These are phyloP conservation scores for Rubia peregrina DNA, from an alignment of 305 asterid genomes.

Conservation along the genomic window DNA sequence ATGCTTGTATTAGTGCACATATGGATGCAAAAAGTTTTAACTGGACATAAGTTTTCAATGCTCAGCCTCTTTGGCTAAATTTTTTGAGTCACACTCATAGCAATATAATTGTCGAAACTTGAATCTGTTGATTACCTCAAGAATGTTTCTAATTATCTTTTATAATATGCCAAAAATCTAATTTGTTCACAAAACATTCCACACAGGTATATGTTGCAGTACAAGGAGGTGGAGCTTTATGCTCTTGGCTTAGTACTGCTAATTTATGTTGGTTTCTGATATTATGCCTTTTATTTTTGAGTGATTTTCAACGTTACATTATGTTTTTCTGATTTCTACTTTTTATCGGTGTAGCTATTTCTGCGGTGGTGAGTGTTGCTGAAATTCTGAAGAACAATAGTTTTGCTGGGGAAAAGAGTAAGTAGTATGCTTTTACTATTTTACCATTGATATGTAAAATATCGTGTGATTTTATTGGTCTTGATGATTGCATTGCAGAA, in stretches of 20 bases:
- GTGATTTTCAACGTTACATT: neutral
- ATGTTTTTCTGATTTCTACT: neutral
- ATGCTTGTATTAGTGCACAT: slow-evolving; percentile 13
- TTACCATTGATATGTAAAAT: neutral
- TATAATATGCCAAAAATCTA: too few species aligned
- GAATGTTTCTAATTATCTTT: too few species aligned
- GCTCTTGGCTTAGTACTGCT: slow-evolving; percentile 65
- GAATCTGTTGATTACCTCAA: too few species aligned
- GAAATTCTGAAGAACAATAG: slow-evolving; percentile 76
- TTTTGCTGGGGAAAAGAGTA: slow-evolving; percentile 70
- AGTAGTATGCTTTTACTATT: neutral
- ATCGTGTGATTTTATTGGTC: neutral
- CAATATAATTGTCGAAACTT: too few species aligned
- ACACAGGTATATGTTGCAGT: slow-evolving; percentile 44
- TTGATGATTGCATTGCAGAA: slow-evolving; percentile 19
- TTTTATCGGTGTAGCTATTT: slow-evolving; percentile 46
- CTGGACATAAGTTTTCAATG: too few species aligned
- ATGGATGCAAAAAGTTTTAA: slow-evolving; percentile 25
- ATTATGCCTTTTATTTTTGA: too few species aligned
- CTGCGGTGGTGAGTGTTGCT: slow-evolving; percentile 70
- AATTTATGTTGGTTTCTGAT: neutral
- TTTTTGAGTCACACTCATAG: too few species aligned
- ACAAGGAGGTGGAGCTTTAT: slow-evolving; percentile 76
- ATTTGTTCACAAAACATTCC: too few species aligned
- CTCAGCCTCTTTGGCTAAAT: too few species aligned